Base-by-base conservation (phyloP, 192 early-diverging fungal species). In the Podila minutissima region DNA sequence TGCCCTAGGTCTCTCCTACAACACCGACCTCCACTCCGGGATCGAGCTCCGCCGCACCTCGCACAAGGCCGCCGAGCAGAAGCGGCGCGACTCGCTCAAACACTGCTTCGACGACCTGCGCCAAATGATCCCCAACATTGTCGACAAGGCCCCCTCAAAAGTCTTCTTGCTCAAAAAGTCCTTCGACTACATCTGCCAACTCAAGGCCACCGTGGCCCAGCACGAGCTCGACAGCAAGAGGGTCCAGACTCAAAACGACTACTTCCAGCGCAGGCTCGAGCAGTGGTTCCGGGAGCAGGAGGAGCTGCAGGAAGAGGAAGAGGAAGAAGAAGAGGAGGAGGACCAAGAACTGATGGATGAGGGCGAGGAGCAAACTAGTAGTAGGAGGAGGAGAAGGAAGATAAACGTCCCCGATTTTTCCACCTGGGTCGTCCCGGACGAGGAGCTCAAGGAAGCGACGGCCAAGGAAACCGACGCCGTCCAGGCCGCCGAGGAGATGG, bases 41-140 rank as follows among this genome's bases (percentile, higher is more conserved):
- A 83, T 97, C 57, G 95, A 97, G 78, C 83, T 90, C 0, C 91
- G 95, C 12, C 91, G 92, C n/a, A 94, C 92, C 15, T 92, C 91
- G 19, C 98, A 99, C 85, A 97, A 98, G 83, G 92, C 95, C 53
- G 96, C 97, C 4, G 98, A 99, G 81, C 98, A 99, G 82, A 95
- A 94, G 77, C 93, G 98, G 13, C 88, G 98, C 10, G 98, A 99
- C 72, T 93, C 93, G 33, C 89, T 99, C 6, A 98, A 98, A 67
- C 82, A 91, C 53, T 94, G 93, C 61, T 99, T 99, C 75, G 95
- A 98, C 46, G 86, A 91, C 11, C 82, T 99, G 11, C 84, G 89
- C 53, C 62, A 74, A 1, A 83, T 94, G 35, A 74, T 98, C 46
- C 94, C 95, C 12, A 87, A 91, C 19, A 88, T 95, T 15, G 79